phyloP scores from a whole-genome alignment of 2,329 filamentous ascomycete genomes.

The Ophiostoma montium region DNA sequence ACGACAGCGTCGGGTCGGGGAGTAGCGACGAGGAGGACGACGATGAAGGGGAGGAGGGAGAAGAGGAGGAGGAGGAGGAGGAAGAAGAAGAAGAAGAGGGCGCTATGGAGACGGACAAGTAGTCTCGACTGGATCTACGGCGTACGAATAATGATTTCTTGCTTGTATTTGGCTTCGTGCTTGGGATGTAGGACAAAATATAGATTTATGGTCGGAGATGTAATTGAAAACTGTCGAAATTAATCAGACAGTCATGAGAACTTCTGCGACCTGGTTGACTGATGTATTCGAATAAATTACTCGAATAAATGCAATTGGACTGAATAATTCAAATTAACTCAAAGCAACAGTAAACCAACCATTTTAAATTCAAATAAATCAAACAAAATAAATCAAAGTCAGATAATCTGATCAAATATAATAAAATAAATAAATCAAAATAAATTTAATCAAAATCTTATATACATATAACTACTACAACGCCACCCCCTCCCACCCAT shows the following conservation, averaged over 20 bases:
- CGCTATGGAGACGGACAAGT: not conserved
- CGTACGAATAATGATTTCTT: too few relatives aligned
- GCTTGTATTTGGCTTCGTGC: too few relatives aligned
- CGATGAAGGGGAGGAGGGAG: constrained; percentile 17
- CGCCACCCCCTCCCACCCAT: constrained; percentile 62
- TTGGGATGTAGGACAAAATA: too few relatives aligned
- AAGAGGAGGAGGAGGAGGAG: not conserved
- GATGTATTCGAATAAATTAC: too few relatives aligned
- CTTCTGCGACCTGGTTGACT: too few relatives aligned
- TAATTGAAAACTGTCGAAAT: too few relatives aligned
- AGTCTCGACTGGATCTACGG: not conserved
- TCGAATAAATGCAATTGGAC: too few relatives aligned
- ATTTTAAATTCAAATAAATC: not conserved
- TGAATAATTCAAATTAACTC: too few relatives aligned
- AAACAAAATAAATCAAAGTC: not conserved
- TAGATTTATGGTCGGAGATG: too few relatives aligned
- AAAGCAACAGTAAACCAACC: too few relatives aligned
- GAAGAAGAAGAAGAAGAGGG: not conserved
- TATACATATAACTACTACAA: not conserved
- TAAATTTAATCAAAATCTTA: not conserved
- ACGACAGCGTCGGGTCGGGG: constrained; percentile 43
- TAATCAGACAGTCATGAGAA: too few relatives aligned
- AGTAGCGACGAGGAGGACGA: constrained; percentile 36
- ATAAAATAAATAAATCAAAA: not conserved
- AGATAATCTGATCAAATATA: not conserved